Base-by-base conservation (phyloP, 169 alveolate species). In the Eimeria necatrix region DNA sequence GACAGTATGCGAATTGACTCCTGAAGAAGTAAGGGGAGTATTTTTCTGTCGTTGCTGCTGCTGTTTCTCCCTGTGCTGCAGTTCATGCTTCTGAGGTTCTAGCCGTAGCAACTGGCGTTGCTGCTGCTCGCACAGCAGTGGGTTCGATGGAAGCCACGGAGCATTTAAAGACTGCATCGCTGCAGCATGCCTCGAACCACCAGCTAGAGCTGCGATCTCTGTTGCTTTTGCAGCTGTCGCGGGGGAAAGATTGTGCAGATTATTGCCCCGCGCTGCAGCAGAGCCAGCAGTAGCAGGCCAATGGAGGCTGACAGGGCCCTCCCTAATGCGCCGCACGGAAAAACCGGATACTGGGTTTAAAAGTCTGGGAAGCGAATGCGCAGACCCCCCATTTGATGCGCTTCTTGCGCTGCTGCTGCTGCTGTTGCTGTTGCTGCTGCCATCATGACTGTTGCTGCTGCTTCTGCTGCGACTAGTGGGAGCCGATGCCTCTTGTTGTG, bases 351-450 rank as follows among this genome's bases (percentile, higher is more conserved):
- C 7, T 6, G 83, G 46, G 53, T 24, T 22, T 16, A 71, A 71
- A 14, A 32, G 51, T 3, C 46, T 71, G 16, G 83, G 83, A 32
- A 71, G 52, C 22, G 20, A 56, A 56, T 56, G 22, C 68, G 20
- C 68, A 56, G 68, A 56, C 2, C 12, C 68, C 68, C 68, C 68
- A 56, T 56, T 56, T 56, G 68, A 18, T 56, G 68, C 68, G 12
- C 53, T 32, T 18, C 53, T 14, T 71, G 48, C 83, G 48, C 53
- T 71, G 83, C 53, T 71, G 83, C 83, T 24, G 83, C 83, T 71
- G 68, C 68, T 56, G 68, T 18, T 18, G 68, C 68, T 56, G 83
- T 24, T 71, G 83, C 83, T 71, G 83, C 83, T 71, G 83, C 48
- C 46, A 18, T 10, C 2, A 1, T 2, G 83, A 32, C 24, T 71